Evolutionary conservation across 768 basidiomycete species (phyloP).

Genomic region (Trametopsis cervina): DNA sequence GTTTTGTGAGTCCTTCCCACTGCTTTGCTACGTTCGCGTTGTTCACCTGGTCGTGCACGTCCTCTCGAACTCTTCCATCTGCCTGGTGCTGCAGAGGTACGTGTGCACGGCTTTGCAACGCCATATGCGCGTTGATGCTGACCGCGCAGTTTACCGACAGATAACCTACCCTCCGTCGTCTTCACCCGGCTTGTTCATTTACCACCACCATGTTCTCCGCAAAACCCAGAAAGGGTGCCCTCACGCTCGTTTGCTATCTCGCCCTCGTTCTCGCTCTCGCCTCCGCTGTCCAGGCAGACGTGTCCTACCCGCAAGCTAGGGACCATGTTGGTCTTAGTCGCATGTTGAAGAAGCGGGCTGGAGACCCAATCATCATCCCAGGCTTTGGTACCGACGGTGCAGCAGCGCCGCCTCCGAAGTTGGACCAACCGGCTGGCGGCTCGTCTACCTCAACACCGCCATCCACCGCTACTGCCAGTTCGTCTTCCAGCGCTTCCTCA

Average conservation of each 20-base stretch:
- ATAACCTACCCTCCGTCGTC: slow-evolving; percentile 2
- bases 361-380: slow-evolving; percentile 22
- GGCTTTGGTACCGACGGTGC: slow-evolving; percentile 13
- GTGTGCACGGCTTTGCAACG: no score
- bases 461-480: slow-evolving; percentile 7
- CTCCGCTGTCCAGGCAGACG: slow-evolving; percentile 40
- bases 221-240: slow-evolving; percentile 36
- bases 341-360: slow-evolving; percentile 57
- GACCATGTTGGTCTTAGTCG: slow-evolving; percentile 56
- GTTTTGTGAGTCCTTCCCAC: slow-evolving; percentile 15
- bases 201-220: slow-evolving; percentile 41
- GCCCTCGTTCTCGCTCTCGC: slow-evolving; percentile 46
- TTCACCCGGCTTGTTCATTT: no score
- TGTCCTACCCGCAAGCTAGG: slow-evolving; percentile 35
- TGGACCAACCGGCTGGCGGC: slow-evolving; percentile 12
- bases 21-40: neutral
- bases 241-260: slow-evolving; percentile 60
- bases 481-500: slow-evolving; percentile 5
- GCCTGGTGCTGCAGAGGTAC: slow-evolving; percentile 1
- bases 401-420: slow-evolving; percentile 21
- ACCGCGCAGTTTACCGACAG: neutral
- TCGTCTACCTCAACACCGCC: slow-evolving; percentile 8
- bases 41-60: neutral
- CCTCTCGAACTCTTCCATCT: slow-evolving; percentile 5
- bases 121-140: neutral